A percentile compares a stretch with the other conserved stretches of the same genome.
Conservation (phyloP, 768 basidiomycete genomes). For the Termitomyces sp. region DNA sequence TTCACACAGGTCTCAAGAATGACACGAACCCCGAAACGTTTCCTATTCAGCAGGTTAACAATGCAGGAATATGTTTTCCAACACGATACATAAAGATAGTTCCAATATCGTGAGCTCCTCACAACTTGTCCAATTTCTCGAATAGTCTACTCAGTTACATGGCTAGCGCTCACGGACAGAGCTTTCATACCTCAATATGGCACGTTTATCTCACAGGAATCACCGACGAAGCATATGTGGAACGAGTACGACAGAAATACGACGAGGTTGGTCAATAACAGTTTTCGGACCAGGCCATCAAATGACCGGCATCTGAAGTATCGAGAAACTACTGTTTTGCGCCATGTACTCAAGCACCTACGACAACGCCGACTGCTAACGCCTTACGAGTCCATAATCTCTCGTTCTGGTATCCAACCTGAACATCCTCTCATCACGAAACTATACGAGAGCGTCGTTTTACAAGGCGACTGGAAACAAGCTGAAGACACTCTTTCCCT, state of each 20-base stretch:
- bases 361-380: conserved; percentile 72
- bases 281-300: conserved; percentile 1
- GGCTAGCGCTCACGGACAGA: conserved; percentile 63
- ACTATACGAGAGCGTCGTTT: conserved; percentile 62
- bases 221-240: conserved; percentile 53
- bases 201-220: conserved; percentile 64
- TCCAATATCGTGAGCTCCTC: conserved; percentile 61
- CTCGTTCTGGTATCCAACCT: conserved; percentile 51
- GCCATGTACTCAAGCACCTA: conserved; percentile 73
- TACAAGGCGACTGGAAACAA: conserved; percentile 60
- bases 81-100: conserved; percentile 73
- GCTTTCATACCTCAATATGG: conserved; percentile 83
- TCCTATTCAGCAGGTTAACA: conserved; percentile 53
- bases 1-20: conserved; percentile 65
- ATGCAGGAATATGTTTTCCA: conserved; percentile 56
- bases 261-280: conserved; percentile 53
- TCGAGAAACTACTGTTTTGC: conserved; percentile 62
- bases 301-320: conserved; percentile 41
- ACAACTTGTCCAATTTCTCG: neutral
- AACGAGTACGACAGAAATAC: conserved; percentile 48
- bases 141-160: neutral
- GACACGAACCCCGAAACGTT: conserved; percentile 66
- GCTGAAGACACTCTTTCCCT: conserved; percentile 53
- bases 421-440: conserved; percentile 73
- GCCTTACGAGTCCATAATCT: conserved; percentile 59